A percentile compares a stretch with the other conserved stretches of the same genome.
phyloP scores from a whole-genome alignment of 2,329 filamentous ascomycete species.

The Diaporthe amygdali region DNA sequence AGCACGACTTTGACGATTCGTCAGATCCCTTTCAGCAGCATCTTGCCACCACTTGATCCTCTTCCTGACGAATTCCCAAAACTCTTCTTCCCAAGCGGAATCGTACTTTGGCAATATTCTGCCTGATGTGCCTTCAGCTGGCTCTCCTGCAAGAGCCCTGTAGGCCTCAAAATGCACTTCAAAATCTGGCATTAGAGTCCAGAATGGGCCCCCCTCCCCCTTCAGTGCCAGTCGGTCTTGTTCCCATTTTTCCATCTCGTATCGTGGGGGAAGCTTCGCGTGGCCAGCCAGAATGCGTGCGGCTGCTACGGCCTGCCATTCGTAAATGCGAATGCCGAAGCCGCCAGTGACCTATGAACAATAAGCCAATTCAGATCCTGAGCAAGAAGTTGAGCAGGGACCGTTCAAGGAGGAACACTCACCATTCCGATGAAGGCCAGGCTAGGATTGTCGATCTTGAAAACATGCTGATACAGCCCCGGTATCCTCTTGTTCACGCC shows the following conservation, averaged over 20 bases:
- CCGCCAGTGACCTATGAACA: constrained; percentile 36
- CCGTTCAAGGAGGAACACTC: constrained; percentile 17
- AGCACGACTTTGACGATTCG: background rate
- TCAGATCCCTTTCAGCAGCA: background rate
- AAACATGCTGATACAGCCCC: constrained; percentile 42
- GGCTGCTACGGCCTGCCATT: constrained; percentile 44
- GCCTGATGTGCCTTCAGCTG: background rate
- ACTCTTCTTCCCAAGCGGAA: background rate
- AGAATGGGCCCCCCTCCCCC: constrained; percentile 52
- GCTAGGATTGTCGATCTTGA: constrained; percentile 39
- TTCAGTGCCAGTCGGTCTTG: constrained; percentile 38
- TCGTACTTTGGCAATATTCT: background rate
- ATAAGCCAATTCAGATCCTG: background rate
- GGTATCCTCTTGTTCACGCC: constrained; percentile 45
- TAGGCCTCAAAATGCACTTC: background rate
- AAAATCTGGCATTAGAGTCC: background rate
- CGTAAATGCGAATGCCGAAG: constrained; percentile 43
- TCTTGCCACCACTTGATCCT: constrained; percentile 5
- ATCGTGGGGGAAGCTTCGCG: constrained; percentile 49
- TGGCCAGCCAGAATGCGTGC: constrained; percentile 41
- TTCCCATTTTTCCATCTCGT: constrained; percentile 56
- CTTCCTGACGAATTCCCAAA: background rate
- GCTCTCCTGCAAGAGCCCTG: background rate
- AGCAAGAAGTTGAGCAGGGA: no score
- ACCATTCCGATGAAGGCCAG: constrained; percentile 43